A percentile compares a stretch with the other conserved stretches of the same genome.
Evolutionary conservation across 257 asterid species (phyloP).

Genomic region (Solanum lycopersicoides): DNA sequence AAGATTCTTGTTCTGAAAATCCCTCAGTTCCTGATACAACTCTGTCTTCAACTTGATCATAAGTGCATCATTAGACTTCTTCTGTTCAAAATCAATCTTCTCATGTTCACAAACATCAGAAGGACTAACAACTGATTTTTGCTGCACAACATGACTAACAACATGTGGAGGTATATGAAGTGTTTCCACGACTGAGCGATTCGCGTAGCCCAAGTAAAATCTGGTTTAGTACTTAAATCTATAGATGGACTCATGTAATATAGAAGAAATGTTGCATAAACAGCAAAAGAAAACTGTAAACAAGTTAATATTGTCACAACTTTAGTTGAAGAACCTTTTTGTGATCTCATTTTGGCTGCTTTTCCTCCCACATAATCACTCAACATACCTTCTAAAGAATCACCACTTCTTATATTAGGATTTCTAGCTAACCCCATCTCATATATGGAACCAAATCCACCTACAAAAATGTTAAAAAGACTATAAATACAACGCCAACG

Average conservation of each 20-base stretch:
- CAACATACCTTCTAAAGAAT: slow-evolving; percentile 67
- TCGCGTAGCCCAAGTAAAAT: slow-evolving; percentile 62
- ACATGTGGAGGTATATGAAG: slow-evolving; percentile 40
- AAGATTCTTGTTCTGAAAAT: slow-evolving; percentile 33
- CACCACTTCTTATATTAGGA: slow-evolving; percentile 40
- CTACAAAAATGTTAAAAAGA: not conserved
- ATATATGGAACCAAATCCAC: not conserved
- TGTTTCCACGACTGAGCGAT: slow-evolving; percentile 67
- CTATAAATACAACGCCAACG: not conserved
- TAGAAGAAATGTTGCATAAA: slow-evolving; percentile 74
- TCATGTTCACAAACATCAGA: slow-evolving; percentile 64
- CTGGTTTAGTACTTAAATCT: slow-evolving; percentile 56
- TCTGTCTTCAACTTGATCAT: slow-evolving; percentile 80
- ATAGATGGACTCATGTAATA: slow-evolving; percentile 72
- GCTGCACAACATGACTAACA: slow-evolving; percentile 26
- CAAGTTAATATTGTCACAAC: slow-evolving; percentile 63
- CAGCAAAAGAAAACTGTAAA: slow-evolving; percentile 75
- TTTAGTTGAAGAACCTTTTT: slow-evolving; percentile 28
- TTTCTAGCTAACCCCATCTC: slow-evolving; percentile 35
- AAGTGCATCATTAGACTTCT: slow-evolving; percentile 53
- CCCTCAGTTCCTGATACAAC: slow-evolving; percentile 46
- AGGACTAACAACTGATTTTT: not conserved
- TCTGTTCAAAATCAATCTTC: slow-evolving; percentile 67
- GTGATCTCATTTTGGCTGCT: slow-evolving; percentile 21
- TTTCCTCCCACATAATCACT: slow-evolving; percentile 56